Conservation (phyloP, 352 stramenopile genomes). For the Phytophthora chlamydospora region DNA sequence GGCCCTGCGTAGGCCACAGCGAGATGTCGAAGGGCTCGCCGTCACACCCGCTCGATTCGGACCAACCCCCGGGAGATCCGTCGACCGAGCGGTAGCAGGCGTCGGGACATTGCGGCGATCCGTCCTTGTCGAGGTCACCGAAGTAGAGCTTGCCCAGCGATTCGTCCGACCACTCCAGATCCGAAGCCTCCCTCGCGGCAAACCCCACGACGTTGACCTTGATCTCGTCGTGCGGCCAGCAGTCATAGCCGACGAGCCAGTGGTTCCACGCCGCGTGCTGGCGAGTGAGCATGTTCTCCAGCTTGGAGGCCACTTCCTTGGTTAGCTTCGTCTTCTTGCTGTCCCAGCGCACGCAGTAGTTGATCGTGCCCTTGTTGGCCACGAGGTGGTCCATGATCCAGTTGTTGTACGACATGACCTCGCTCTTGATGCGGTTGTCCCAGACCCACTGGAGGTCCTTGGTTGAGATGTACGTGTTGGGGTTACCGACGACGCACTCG, state of each 20-base stretch:
- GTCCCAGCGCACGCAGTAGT: conserved; percentile 54
- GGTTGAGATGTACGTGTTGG: conserved; percentile 24
- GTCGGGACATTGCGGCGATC: conserved; percentile 25
- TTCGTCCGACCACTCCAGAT: conserved; percentile 42
- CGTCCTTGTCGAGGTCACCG: conserved; percentile 30
- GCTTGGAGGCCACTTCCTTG: conserved; percentile 41
- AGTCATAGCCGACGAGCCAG: conserved; percentile 31
- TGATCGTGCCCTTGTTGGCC: conserved; percentile 34
- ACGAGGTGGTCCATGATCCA: conserved; percentile 43
- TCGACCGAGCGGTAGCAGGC: conserved; percentile 33
- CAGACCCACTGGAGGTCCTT: conserved; percentile 25
- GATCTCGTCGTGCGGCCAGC: conserved; percentile 32
- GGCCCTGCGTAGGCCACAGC: conserved; percentile 35
- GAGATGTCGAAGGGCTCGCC: conserved; percentile 44
- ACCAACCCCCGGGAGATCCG: background rate
- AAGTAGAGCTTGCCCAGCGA: conserved; percentile 38
- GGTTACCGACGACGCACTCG: conserved; percentile 27
- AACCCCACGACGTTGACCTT: conserved; percentile 33
- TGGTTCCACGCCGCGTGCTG: conserved; percentile 34
- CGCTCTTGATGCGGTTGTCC: conserved; percentile 21
- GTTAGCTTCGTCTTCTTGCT: conserved; percentile 35
- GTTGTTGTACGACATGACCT: conserved; percentile 10
- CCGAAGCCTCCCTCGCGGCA: conserved; percentile 15
- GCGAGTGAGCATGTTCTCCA: conserved; percentile 42
- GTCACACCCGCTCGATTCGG: conserved; percentile 33